These are phyloP conservation scores for Wickerhamomyces rabaulensis DNA, from an alignment of 805 yeast genomes.

Conservation along the genomic window DNA sequence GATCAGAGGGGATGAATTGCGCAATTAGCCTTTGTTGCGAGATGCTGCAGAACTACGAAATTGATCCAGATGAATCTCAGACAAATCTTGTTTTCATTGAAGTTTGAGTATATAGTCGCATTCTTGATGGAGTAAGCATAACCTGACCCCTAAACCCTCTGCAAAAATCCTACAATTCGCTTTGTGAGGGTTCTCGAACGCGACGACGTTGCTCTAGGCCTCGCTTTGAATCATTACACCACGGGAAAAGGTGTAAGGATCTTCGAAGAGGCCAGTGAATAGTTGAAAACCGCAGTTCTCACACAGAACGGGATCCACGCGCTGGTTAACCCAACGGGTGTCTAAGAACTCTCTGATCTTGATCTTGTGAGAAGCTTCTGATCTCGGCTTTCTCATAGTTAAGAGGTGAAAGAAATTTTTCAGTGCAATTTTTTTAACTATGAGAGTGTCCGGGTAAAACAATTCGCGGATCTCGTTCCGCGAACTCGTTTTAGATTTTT, in stretches of 20 bases:
- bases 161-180: slow-evolving; percentile 18
- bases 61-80: neutral
- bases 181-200: slow-evolving; percentile 11
- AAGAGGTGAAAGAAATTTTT: neutral
- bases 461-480: neutral
- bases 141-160: slow-evolving; percentile 5
- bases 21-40: neutral
- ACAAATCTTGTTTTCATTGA: neutral
- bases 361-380: neutral
- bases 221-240: slow-evolving; percentile 43
- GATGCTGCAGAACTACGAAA: neutral
- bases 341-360: slow-evolving; percentile 6
- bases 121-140: slow-evolving; percentile 1
- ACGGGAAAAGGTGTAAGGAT: slow-evolving; percentile 33
- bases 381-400: neutral
- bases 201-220: slow-evolving; percentile 28
- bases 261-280: slow-evolving; percentile 43
- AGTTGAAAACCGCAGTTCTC: neutral
- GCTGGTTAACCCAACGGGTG: neutral
- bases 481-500: neutral
- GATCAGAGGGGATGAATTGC: neutral
- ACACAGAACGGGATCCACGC: neutral
- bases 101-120: neutral
- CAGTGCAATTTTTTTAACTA: neutral
- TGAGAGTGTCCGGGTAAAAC: neutral